A percentile compares a stretch with the other conserved stretches of the same genome.
Conservation (phyloP, 2,329 filamentous ascomycete genomes). For the Phialemonium atrogriseum region DNA sequence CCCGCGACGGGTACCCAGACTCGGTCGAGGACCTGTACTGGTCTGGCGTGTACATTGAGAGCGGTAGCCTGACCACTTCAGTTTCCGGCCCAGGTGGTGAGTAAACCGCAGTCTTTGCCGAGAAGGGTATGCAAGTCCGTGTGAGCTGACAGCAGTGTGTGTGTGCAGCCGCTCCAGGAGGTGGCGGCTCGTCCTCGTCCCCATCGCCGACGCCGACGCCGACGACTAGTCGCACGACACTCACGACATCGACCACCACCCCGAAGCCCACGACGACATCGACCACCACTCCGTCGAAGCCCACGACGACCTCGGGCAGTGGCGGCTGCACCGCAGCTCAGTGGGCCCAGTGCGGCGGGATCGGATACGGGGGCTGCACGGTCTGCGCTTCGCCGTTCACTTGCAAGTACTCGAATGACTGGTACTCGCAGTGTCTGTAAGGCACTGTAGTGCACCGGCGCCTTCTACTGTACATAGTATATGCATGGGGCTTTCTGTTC, state of each 20-base stretch:
- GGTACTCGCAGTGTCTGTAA: constrained; percentile 16
- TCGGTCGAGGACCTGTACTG: constrained; percentile 57
- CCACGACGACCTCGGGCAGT: constrained; percentile 1
- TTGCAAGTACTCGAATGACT: constrained; percentile 18
- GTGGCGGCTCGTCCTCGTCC: no score
- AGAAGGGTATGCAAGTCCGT: not conserved
- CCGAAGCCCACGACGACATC: not conserved
- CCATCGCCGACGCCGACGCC: no score
- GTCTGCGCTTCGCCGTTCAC: constrained; percentile 15
- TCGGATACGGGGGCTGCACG: constrained; percentile 16
- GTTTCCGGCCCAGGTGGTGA: constrained; percentile 7
- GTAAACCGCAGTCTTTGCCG: no score
- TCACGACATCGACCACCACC: constrained; percentile 1
- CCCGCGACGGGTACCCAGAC: constrained; percentile 41
- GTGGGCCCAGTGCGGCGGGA: constrained; percentile 19
- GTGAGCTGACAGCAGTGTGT: not conserved
- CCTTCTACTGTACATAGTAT: not conserved
- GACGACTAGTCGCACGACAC: not conserved
- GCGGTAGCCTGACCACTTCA: constrained; percentile 24
- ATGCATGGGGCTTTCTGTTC: not conserved
- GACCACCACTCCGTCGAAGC: constrained; percentile 1
- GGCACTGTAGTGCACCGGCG: no score
- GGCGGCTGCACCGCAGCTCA: constrained; percentile 12
- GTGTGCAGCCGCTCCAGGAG: not conserved
- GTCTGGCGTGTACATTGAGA: constrained; percentile 60